These are phyloP conservation scores for Allium sativum DNA, from an alignment of 106 monocot species.

Conservation along the genomic window DNA sequence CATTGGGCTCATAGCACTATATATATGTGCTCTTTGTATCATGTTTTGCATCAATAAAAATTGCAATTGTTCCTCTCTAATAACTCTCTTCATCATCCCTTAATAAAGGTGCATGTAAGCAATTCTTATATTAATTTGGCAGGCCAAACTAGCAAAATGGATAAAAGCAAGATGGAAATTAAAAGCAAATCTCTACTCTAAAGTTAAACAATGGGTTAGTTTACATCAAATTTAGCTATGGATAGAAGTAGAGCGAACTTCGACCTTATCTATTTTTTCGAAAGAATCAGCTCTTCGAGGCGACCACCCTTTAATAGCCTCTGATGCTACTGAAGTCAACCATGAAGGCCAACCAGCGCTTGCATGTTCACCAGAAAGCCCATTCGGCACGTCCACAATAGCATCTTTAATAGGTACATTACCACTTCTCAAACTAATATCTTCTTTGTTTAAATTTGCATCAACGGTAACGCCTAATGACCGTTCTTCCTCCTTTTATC, in stretches of 20 bases:
- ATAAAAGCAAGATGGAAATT: background rate
- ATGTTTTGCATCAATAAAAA: no score
- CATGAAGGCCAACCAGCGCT: slow-evolving; percentile 36
- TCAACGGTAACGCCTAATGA: slow-evolving; percentile 19
- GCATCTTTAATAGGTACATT: background rate
- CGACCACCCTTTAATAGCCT: slow-evolving; percentile 44
- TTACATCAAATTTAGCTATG: no score
- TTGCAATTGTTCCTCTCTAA: background rate
- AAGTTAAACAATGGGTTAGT: no score
- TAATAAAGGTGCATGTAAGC: background rate
- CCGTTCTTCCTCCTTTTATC: background rate
- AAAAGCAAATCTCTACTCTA: background rate
- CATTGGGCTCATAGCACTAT: no score
- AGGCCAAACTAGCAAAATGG: background rate
- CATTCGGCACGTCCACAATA: slow-evolving; percentile 18
- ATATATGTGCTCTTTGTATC: no score
- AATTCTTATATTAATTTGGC: background rate
- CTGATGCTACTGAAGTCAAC: slow-evolving; percentile 30
- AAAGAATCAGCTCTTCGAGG: slow-evolving; percentile 40
- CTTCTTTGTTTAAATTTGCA: background rate
- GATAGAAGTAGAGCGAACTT: background rate
- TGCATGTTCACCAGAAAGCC: slow-evolving; percentile 20
- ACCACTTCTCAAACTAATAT: background rate
- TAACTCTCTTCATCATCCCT: background rate
- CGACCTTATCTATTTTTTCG: slow-evolving; percentile 48